Evolutionary conservation across 2,329 filamentous ascomycete species (phyloP), one percentile per base, ranked within the genome.

Genomic region (Phyllosticta citrichinensis): DNA sequence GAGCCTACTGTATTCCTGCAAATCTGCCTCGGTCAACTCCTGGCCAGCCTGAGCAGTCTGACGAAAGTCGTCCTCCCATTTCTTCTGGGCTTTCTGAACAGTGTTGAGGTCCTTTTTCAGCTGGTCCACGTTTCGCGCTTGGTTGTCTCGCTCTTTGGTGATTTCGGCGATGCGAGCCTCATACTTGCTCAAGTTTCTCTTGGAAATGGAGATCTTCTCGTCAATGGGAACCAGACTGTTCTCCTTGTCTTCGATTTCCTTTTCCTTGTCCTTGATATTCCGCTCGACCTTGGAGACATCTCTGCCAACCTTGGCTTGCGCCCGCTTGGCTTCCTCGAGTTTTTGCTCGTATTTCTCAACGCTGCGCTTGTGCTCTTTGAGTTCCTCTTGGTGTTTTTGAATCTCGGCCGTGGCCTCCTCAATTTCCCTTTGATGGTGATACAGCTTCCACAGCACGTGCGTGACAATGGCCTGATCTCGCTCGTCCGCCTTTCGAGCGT

Each of bases 371-470:
- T 91, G 89, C 73, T 97, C 93, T 72, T 96, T 96, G 20, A 99
- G 80, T 67, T 97, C 92, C 70, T 96, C 91, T 69, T 97, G 92
- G 68, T 97, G 91, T 67, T 89, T 91, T 68, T 93, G 87, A 62
- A 99, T 99, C 68, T 94, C 87, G 53, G 85, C 86, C 66, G 88
- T 92, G 24, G 94, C 96, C 67, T 93, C 88, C 67, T 97, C 90
- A 79, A 99, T 97, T 30, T 91, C 84, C 62, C 87, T 88, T 73
- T 99, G 93, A 72, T 96, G 95, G 70, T 96, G 91, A 73, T 91
- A 97, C 1, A 99, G 81, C 75, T 97, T 97, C 93, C 93, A 99
- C 14, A 99, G 79, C 35, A 95, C 92, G 66, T 97, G 93, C 0
- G 88, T 92, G 60, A 97, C 89, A 61, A 97, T 88, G 8, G 93